Evolutionary conservation across 2,329 filamentous ascomycete species (phyloP), one percentile per base, ranked within the genome.

Genomic region (Elsinoe fawcettii): DNA sequence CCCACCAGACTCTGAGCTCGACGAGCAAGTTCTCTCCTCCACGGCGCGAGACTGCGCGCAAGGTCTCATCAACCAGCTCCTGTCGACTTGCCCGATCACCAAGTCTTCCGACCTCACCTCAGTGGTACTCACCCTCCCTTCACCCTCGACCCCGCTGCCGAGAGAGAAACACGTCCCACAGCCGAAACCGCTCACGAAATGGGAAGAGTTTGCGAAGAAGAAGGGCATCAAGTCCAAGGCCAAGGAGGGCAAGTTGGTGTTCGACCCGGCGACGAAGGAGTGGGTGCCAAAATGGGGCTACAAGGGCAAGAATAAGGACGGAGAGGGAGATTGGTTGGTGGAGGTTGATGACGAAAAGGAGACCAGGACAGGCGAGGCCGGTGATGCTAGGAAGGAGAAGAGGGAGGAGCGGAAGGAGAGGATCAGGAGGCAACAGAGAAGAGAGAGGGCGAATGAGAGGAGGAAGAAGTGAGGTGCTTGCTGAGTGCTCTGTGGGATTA

Each of bases 221-320:
- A 95, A 96, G 80, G 93, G 93, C 57, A 97, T 99, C 75, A 88
- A 87, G 76, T 84, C 85, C 73, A 95, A 91, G 81, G 87, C 83
- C 63, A 83, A 87, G 63, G 90, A 93, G 69, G 80, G 83, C 71
- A 87, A 96, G 75, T 75, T 91, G 66, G 83, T 86, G 58, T 97
- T 86, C 71, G 90, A 97, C 72, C 88, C 95, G 73, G 83, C 80
- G 59, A 87, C 77, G 30, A 87, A 88, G 63, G 88, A 93, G 70
- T 97, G 90, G 90, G 87, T 90, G 69, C 86, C 88, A 61, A 91
- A 90, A 73, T 99, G 92, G 90, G 93, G 93, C 0, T 96, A 93
- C 76, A 87, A 92, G 76, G 91, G 87, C 60, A 85, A 88, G 71
- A 93, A 93, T 73, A 92, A 93, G 78, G 84, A 85, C 60, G 86